Percentiles rank a stretch among this genome's conserved stretches.
phyloP scores from a whole-genome alignment of 805 yeast genomes.

The Lachancea lanzarotensis region DNA sequence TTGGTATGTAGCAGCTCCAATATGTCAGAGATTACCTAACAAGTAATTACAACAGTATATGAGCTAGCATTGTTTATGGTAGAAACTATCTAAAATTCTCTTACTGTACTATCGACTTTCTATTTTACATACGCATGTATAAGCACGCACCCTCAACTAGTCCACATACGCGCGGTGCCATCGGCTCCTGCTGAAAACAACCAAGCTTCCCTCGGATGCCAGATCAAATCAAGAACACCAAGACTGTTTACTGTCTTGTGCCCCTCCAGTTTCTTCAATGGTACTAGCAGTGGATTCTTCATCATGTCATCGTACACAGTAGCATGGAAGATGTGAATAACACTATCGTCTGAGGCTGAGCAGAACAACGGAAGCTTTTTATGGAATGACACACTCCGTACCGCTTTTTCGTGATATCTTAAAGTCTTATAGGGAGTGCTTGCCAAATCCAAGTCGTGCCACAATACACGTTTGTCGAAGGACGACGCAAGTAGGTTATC shows the following conservation, averaged over 20 bases:
- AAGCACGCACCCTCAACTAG: conserved; percentile 46
- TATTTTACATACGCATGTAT: conserved; percentile 1
- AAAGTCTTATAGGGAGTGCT: conserved; percentile 90
- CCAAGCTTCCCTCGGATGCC: conserved; percentile 99
- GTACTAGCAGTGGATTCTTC: conserved; percentile 93
- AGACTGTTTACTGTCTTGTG: conserved; percentile 73
- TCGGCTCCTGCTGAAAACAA: conserved; percentile 96
- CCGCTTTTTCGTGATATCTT: conserved; percentile 92
- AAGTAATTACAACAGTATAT: no score
- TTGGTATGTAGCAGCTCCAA: conserved; percentile 11
- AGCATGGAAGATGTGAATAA: conserved; percentile 90
- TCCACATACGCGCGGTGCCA: conserved; percentile 93
- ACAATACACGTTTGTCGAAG: conserved; percentile 87
- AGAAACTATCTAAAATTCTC: neutral
- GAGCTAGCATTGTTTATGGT: no score
- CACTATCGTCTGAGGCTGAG: conserved; percentile 92
- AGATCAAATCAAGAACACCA: conserved; percentile 79
- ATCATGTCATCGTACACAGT: conserved; percentile 84
- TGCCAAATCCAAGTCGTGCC: conserved; percentile 93
- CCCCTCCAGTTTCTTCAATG: conserved; percentile 88
- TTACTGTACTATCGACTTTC: neutral
- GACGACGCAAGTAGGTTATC: conserved; percentile 91
- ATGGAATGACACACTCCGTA: conserved; percentile 82
- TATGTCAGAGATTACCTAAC: neutral
- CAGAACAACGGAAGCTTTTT: conserved; percentile 84